A percentile compares a stretch with the other conserved stretches of the same genome.
These are phyloP conservation scores for rapeseed (Brassica napus) DNA, from an alignment of 345 rosid species.

Conservation along the genomic window Da-Ae NC_063452.1:37632001-37632500, in stretches of 20 bases:
- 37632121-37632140: constrained; percentile 48
- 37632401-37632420: background rate
- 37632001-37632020: background rate
- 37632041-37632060: constrained; percentile 61
- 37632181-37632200: background rate
- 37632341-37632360: background rate
- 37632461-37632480: background rate
- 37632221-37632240: background rate
- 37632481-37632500: background rate
- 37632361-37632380: constrained; percentile 13
- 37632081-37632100: constrained; percentile 44
- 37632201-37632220: too few relatives aligned
- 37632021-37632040: constrained; percentile 58
- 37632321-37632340: background rate
- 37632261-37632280: background rate
- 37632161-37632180: constrained; percentile 43
- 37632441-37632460: background rate
- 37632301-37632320: background rate
- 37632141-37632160: constrained; percentile 43
- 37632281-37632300: constrained; percentile 23
- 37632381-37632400: background rate
- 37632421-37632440: background rate
- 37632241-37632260: constrained; percentile 14
- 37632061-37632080: constrained; percentile 46
- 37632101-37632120: constrained; percentile 43